Evolutionary conservation across 2,329 filamentous ascomycete species (phyloP).

Genomic region (Dactylonectria estremocensis): DNA sequence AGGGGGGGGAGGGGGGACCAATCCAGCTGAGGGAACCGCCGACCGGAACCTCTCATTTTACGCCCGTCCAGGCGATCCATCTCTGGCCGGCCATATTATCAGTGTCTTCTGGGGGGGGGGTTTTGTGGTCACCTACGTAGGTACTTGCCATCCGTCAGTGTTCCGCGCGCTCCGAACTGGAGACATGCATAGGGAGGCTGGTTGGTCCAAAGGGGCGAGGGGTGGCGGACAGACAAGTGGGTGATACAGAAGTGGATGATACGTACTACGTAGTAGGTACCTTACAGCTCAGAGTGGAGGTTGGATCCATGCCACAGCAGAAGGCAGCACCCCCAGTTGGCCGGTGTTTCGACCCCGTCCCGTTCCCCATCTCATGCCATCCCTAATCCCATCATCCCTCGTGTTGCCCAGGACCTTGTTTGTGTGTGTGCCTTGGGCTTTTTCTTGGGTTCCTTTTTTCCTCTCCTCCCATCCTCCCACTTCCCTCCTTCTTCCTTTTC

Average conservation of each 20-base stretch:
- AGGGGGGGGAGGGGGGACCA: no score
- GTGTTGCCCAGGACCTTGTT: constrained; percentile 9
- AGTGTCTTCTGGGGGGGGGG: constrained; percentile 13
- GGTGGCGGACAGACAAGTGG: no score
- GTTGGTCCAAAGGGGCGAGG: no score
- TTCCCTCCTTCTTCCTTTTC: constrained; percentile 22
- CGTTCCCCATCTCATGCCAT: constrained; percentile 21
- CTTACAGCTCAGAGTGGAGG: no score
- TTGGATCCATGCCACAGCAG: constrained; percentile 15
- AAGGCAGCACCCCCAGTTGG: neutral
- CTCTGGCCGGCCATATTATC: constrained; percentile 3
- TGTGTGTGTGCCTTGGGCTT: constrained; percentile 10
- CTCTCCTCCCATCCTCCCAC: constrained; percentile 15
- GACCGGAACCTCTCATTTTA: no score
- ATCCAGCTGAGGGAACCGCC: no score
- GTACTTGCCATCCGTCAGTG: neutral
- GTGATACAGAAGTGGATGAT: no score
- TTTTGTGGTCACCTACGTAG: constrained; percentile 16
- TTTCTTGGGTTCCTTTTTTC: constrained; percentile 6
- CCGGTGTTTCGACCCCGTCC: constrained; percentile 13
- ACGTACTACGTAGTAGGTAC: no score
- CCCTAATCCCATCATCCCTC: constrained; percentile 21
- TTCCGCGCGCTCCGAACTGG: constrained; percentile 28
- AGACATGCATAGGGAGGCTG: neutral
- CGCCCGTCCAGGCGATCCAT: no score